Evolutionary conservation across 176 grass and related monocot species (phyloP).

Genomic region (Cenchrus fungigraminus): DNA sequence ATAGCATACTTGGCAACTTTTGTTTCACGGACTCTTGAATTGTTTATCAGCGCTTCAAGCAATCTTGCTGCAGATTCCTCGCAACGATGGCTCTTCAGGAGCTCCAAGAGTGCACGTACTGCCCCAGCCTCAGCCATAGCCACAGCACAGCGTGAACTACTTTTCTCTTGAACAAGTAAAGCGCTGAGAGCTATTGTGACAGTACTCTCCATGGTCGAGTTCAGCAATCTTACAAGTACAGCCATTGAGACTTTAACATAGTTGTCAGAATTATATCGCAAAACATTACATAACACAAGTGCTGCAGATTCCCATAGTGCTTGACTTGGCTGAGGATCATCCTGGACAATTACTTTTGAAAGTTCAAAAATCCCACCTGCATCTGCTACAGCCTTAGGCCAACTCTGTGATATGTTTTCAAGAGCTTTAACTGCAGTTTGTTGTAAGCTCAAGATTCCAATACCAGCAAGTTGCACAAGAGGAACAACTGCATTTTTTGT

Average conservation of each 20-base stretch:
- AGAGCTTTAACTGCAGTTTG: conserved; percentile 97
- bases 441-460: conserved; percentile 90
- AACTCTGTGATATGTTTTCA: conserved; percentile 89
- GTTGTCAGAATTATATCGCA: conserved; percentile 83
- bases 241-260: conserved; percentile 91
- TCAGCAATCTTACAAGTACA: conserved; percentile 89
- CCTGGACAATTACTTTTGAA: conserved; percentile 96
- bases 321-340: conserved; percentile 86
- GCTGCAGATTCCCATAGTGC: conserved; percentile 95
- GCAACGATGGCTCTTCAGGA: conserved; percentile 82
- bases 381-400: conserved; percentile 95
- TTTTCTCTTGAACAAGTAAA: conserved; percentile 96
- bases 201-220: conserved; percentile 75
- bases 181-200: conserved; percentile 91
- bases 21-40: conserved; percentile 82
- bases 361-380: conserved; percentile 96
- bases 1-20: conserved; percentile 89
- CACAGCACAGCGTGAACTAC: conserved; percentile 69
- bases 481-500: conserved; percentile 93
- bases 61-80: conserved; percentile 91
- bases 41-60: conserved; percentile 96
- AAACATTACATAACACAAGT: conserved; percentile 94
- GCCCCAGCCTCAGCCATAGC: conserved; percentile 93
- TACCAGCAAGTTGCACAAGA: conserved; percentile 92
- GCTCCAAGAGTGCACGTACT: conserved; percentile 78